phyloP scores from a whole-genome alignment of 2,329 filamentous ascomycete genomes.

The Fusarium sp. region DNA sequence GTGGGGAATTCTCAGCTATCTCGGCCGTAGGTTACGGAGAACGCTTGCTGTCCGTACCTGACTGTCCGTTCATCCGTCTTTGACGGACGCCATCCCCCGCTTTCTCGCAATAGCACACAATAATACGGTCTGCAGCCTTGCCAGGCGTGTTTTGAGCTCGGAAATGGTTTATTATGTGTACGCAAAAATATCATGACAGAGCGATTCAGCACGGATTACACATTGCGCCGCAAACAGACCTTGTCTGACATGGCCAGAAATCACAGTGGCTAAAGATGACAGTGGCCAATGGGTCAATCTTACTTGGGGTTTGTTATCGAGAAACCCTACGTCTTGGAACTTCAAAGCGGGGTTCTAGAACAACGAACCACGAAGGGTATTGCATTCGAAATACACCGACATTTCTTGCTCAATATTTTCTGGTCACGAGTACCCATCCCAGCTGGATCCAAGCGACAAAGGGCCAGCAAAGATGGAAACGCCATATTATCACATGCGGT shows the following conservation, averaged over 20 bases:
- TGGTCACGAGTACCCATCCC: conserved; percentile 38
- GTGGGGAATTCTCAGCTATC: conserved; percentile 41
- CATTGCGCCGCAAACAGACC: conserved; percentile 1
- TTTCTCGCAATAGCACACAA: conserved; percentile 37
- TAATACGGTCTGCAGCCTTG: conserved; percentile 45
- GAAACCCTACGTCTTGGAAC: conserved; percentile 12
- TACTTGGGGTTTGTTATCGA: conserved; percentile 12
- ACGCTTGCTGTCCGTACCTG: conserved; percentile 34
- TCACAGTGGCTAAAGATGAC: neutral
- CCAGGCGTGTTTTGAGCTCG: conserved; percentile 24
- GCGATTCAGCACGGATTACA: neutral
- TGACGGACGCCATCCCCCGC: conserved; percentile 39
- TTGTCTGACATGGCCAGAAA: neutral
- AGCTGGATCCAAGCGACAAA: conserved; percentile 21
- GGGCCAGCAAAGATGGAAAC: conserved; percentile 10
- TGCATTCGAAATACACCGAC: conserved; percentile 44
- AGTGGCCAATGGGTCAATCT: conserved; percentile 8
- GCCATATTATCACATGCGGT: conserved; percentile 40
- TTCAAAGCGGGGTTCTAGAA: conserved; percentile 34
- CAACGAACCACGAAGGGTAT: conserved; percentile 18
- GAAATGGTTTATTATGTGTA: conserved; percentile 9
- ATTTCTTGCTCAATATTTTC: conserved; percentile 39
- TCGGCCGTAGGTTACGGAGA: conserved; percentile 42
- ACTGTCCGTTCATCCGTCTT: conserved; percentile 22
- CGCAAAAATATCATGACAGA: neutral